phyloP scores from a whole-genome alignment of 345 rosid genomes.

The Lumnitzera racemosa region DNA sequence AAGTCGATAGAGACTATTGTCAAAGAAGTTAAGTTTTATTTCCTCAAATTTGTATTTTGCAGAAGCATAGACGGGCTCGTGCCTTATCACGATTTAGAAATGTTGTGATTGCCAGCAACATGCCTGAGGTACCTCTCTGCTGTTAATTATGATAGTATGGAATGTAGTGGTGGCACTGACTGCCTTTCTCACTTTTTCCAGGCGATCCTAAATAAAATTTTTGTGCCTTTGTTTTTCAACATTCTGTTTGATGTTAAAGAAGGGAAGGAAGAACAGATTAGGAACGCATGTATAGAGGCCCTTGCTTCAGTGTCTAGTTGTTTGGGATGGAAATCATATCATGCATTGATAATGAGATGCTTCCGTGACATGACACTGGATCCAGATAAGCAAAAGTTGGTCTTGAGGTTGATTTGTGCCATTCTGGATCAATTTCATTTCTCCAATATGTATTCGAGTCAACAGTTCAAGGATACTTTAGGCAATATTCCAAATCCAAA shows the following conservation, averaged over 20 bases:
- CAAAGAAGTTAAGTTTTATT: neutral
- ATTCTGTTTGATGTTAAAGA: constrained; percentile 74
- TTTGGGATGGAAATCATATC: constrained; percentile 76
- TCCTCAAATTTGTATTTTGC: constrained; percentile 14
- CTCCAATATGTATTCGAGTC: constrained; percentile 21
- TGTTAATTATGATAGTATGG: neutral
- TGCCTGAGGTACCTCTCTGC: constrained; percentile 43
- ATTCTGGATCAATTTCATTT: constrained; percentile 80
- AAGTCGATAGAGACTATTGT: no score
- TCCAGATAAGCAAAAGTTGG: constrained; percentile 54
- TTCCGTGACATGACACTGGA: constrained; percentile 56
- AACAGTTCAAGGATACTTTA: constrained; percentile 22
- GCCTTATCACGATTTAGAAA: constrained; percentile 60
- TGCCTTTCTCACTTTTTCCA: constrained; percentile 20
- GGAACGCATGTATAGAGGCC: constrained; percentile 63
- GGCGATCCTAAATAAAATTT: constrained; percentile 66
- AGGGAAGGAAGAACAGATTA: constrained; percentile 58
- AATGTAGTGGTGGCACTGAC: constrained; percentile 9
- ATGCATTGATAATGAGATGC: constrained; percentile 58
- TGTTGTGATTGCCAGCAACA: constrained; percentile 30
- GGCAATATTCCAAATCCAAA: constrained; percentile 12
- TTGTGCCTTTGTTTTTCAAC: constrained; percentile 72
- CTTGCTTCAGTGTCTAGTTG: constrained; percentile 64
- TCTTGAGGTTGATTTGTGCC: constrained; percentile 59
- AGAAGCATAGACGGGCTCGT: constrained; percentile 76